Conservation (phyloP, 2,329 filamentous ascomycete species). For the Epichloe festucae region DNA sequence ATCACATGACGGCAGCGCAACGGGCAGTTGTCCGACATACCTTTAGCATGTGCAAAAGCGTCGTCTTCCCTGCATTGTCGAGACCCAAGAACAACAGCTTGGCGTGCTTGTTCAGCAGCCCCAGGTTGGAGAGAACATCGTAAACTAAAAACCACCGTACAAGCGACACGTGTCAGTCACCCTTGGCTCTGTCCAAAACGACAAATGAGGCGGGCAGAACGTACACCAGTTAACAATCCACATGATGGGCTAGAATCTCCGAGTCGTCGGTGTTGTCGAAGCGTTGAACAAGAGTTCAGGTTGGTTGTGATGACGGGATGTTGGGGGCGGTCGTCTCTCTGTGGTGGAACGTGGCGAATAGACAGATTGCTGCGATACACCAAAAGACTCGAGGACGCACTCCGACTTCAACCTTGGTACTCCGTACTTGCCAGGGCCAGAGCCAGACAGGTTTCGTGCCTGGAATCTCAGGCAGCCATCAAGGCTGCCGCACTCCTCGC, state of each 20-base stretch:
- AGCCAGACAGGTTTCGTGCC: constrained; percentile 6
- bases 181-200: neutral
- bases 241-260: constrained; percentile 40
- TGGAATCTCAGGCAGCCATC: constrained; percentile 12
- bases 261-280: constrained; percentile 8
- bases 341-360: constrained; percentile 4
- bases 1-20: neutral
- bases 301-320: constrained; percentile 9
- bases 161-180: constrained; percentile 21
- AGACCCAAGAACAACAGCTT: constrained; percentile 90
- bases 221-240: constrained; percentile 96
- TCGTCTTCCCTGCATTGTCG: constrained; percentile 92
- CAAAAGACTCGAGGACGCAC: neutral
- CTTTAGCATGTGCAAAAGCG: constrained; percentile 90
- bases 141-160: constrained; percentile 42
- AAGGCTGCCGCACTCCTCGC: neutral
- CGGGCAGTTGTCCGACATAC: constrained; percentile 30
- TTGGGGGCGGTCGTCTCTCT: constrained; percentile 2
- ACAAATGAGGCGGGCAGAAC: constrained; percentile 19
- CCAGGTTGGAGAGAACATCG: constrained; percentile 76
- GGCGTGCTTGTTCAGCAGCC: constrained; percentile 88
- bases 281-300: constrained; percentile 7
- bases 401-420: neutral
- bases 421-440: neutral
- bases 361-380: constrained; percentile 3